Evolutionary conservation across 495 filamentous ascomycete species (phyloP), one percentile per base, ranked within the genome.

Genomic region (Elasticomyces elasticus): DNA sequence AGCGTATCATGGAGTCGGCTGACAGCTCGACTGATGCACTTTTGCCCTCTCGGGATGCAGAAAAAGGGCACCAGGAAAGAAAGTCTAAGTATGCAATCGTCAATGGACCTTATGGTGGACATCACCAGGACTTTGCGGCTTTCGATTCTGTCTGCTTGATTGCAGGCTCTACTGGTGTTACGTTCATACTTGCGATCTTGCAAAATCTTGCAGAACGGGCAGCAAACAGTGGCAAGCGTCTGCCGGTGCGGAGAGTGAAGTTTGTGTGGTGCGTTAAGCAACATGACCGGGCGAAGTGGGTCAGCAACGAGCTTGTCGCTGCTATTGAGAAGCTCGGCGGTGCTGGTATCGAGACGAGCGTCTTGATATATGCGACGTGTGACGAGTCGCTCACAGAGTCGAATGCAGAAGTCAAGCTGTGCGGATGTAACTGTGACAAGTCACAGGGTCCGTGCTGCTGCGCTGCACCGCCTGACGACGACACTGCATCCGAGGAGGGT

Each of bases 1-100:
- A 71, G 31, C 73, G 79, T 0, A 76, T 92, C 44, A 80, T 84
- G 66, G 63, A 72, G 1, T 78, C 78, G 55, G 85, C 87, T 0
- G 67, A 71, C 54, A 82, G 80, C 56, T 54, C 35, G 17, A 26
- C 28, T 10, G 28, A 38, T 19, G 43, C 52, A 6, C 26, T 54
- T 23, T 40, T 54, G 25, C 42, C 52, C 13, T 23, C 25, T 12
- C n/a, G 25, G 2, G 28, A 48, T 15, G n/a, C 49, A 17, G 52
- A 54, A 22, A n/a, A 30, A 35, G 23, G n/a, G 30, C 1, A 38
- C 19, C 25, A 48, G 24, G 40, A 54, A 17, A 15, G 9, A 20
- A 9, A 12, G 23, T 13, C 43, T 38, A 59, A n/a, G 13, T 41
- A 17, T 24, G 50, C 56, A 20, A 1, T 49, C 5, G 13, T 66